These are phyloP conservation scores for Solanum chiquidenum DNA, from an alignment of 257 asterid genomes.

Conservation along the genomic window DNA sequence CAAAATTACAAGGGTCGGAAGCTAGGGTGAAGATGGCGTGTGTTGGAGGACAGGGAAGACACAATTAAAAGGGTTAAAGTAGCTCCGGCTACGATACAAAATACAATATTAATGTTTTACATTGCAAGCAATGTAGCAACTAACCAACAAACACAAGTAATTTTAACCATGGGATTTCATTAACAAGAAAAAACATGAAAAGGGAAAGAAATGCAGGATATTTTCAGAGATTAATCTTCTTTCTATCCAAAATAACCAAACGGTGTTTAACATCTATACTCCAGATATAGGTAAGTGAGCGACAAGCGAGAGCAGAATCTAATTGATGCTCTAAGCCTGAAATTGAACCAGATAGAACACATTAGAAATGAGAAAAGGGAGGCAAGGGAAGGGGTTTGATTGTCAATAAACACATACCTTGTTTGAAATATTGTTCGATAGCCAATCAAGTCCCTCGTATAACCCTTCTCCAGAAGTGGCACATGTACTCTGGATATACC, in stretches of 20 bases:
- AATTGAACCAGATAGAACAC: neutral
- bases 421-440: neutral
- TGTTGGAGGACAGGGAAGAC: neutral
- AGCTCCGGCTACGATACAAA: neutral
- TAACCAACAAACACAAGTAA: neutral
- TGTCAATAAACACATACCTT: neutral
- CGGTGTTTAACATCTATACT: neutral
- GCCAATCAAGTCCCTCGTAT: neutral
- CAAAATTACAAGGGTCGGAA: neutral
- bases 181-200: neutral
- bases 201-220: neutral
- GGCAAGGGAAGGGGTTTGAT: neutral
- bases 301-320: neutral
- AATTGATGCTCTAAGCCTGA: neutral
- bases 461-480: neutral
- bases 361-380: neutral
- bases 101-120: neutral
- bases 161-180: neutral
- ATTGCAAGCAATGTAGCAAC: neutral
- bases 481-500: neutral
- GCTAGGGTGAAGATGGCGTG: neutral
- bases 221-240: neutral
- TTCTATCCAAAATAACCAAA: neutral
- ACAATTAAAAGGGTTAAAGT: neutral
- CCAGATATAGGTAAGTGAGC: neutral